Evolutionary conservation across 176 grass and related monocot species (phyloP).

Genomic region (Triticum timopheevii): DNA sequence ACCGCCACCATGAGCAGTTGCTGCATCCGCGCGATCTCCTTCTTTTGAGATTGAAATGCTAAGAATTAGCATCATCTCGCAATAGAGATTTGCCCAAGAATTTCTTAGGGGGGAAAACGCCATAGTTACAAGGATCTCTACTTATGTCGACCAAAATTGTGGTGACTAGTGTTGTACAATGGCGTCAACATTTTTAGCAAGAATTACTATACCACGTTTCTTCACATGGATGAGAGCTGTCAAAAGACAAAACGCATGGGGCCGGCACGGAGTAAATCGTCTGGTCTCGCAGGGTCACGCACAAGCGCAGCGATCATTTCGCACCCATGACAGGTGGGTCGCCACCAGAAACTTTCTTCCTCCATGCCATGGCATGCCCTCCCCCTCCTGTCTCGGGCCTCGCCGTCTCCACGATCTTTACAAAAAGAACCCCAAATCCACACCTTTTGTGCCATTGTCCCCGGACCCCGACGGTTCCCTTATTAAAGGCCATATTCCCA

Average conservation of each 20-base stretch:
- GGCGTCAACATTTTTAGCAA: background rate
- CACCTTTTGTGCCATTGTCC: conserved; percentile 49
- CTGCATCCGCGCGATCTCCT: no score
- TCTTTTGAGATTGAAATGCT: no score
- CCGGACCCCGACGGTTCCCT: conserved; percentile 29
- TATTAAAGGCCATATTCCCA: conserved; percentile 55
- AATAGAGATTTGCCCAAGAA: background rate
- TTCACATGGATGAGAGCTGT: background rate
- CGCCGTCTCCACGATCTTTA: conserved; percentile 36
- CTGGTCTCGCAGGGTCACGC: background rate
- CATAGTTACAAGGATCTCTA: background rate
- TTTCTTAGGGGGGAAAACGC: no score
- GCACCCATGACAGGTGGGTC: conserved; percentile 11
- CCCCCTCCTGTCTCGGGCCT: background rate
- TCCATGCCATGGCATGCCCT: background rate
- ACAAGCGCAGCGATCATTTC: background rate
- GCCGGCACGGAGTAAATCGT: background rate
- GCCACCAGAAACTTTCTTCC: background rate
- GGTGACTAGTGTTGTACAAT: background rate
- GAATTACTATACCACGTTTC: background rate
- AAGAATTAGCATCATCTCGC: no score
- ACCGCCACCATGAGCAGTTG: no score
- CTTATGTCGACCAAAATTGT: background rate
- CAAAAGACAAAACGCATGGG: background rate
- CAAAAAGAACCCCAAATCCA: conserved; percentile 62